Conservation (phyloP, 257 asterid species). For the Handroanthus guayacan region DNA sequence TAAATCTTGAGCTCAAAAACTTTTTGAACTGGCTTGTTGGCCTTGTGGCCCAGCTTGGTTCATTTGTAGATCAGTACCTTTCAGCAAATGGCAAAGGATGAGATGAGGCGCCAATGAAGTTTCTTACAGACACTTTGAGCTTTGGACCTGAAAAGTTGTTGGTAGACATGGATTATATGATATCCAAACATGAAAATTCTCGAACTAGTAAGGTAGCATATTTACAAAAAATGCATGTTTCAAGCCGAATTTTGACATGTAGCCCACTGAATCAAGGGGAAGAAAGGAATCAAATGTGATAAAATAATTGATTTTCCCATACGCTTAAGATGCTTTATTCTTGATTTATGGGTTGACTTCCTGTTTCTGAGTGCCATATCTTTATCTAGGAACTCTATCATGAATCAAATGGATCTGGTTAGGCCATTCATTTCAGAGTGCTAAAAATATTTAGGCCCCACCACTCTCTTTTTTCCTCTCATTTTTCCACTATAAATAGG, state of each 20-base stretch:
- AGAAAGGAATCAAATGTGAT: slow-evolving; percentile 41
- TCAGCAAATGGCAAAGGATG: slow-evolving; percentile 39
- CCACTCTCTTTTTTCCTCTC: slow-evolving; percentile 20
- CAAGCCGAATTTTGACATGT: slow-evolving; percentile 20
- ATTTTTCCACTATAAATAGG: slow-evolving; percentile 52
- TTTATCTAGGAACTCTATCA: slow-evolving; percentile 36
- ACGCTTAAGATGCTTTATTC: slow-evolving; percentile 56
- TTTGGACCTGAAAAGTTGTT: background rate
- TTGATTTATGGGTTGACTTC: slow-evolving; percentile 64
- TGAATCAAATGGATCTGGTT: slow-evolving; percentile 49
- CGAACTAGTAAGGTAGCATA: background rate
- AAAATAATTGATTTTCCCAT: slow-evolving; percentile 29
- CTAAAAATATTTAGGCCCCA: slow-evolving; percentile 50
- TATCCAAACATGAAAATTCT: slow-evolving; percentile 1
- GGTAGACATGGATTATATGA: slow-evolving; percentile 7
- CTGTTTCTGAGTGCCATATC: slow-evolving; percentile 42
- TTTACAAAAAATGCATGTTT: slow-evolving; percentile 29
- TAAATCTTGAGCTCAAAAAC: too few relatives aligned
- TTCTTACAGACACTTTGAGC: background rate
- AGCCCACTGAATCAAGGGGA: slow-evolving; percentile 25
- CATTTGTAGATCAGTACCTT: slow-evolving; percentile 24
- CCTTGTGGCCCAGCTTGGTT: too few relatives aligned
- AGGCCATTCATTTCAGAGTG: slow-evolving; percentile 48
- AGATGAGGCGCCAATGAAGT: slow-evolving; percentile 42
- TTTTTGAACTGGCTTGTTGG: too few relatives aligned